Base-by-base conservation (phyloP, 176 grass and related monocot species). In the Cymbopogon citratus region DNA sequence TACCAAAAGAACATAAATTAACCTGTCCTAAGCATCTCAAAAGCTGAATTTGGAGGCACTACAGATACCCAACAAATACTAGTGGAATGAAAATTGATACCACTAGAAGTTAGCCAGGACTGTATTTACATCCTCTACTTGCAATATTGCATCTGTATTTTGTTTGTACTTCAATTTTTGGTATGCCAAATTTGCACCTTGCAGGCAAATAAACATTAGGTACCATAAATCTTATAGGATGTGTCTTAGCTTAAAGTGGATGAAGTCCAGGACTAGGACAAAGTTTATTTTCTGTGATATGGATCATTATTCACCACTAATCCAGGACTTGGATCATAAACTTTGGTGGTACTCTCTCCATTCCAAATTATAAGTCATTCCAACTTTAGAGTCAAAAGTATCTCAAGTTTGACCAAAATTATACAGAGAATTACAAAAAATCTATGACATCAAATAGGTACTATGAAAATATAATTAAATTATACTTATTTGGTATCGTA, bases 141-240 rank as follows among this genome's bases (percentile, higher is more conserved):
- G 26, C 75, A 57, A 63, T 36, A 43, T 59, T 76, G 46, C 12
- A 71, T 63, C 65, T 19, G 26, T 14, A 31, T 23, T 24, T 81
- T 75, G 6, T 21, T 35, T 27, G 25, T 82, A 16, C 24, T 49
- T 59, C 59, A 65, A 18, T 9, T 0, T 72, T 77, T 83, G 34
- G 19, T 66, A 6, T 69, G 15, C 74, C 45, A 41, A 79, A 79
- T 33, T 76, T 69, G 46, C 41, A 83, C 24, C 14, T 54, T 71
- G 63, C 1, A 27, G 39, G 63, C 1, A 70, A 63, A 77, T 24
- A 78, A 87, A 54, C 33, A 78, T 52, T 19, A 21, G 60, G 83
- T 45, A 41, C 67, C 35, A 26, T 77, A 61, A 27, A 45, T n/a
- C 19, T 71, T 36, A 67, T 19, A 66, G 24, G 12, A 87, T 57